phyloP scores from a whole-genome alignment of 2,329 filamentous ascomycete genomes.

The Lachnellula hyalina region DNA sequence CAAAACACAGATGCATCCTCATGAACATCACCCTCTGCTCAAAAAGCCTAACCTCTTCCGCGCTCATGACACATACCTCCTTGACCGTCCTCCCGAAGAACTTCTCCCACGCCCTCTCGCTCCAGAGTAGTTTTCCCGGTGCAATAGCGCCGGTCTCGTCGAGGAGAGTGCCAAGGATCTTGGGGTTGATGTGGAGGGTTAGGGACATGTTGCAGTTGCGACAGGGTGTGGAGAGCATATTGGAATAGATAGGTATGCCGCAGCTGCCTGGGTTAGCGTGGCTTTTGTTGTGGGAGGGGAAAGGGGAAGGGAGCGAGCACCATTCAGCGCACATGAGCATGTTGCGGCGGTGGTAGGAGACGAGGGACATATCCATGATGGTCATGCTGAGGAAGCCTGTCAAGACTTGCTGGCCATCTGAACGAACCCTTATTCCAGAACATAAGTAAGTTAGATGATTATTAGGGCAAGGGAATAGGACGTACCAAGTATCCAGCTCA shows the following conservation, averaged over 20 bases:
- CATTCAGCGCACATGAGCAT: slow-evolving; percentile 39
- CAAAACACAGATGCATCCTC: slow-evolving; percentile 50
- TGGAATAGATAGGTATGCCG: slow-evolving; percentile 49
- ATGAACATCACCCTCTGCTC: slow-evolving; percentile 48
- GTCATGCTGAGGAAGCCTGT: slow-evolving; percentile 35
- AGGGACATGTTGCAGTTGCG: slow-evolving; percentile 33
- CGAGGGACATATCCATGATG: slow-evolving; percentile 27
- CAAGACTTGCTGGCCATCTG: slow-evolving; percentile 30
- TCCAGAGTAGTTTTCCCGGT: slow-evolving; percentile 49
- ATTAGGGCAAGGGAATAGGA: not conserved
- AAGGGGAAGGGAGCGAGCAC: slow-evolving; percentile 23
- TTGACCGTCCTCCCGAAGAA: slow-evolving; percentile 40
- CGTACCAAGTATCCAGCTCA: slow-evolving; percentile 38
- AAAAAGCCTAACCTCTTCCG: slow-evolving; percentile 40
- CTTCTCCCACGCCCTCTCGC: slow-evolving; percentile 46
- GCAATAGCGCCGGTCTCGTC: slow-evolving; percentile 53
- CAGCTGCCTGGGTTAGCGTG: slow-evolving; percentile 36
- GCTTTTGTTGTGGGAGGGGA: not conserved
- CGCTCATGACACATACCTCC: slow-evolving; percentile 35
- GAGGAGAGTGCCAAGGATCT: slow-evolving; percentile 36
- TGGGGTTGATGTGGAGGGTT: slow-evolving; percentile 36
- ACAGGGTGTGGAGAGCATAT: slow-evolving; percentile 36
- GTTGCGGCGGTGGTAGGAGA: slow-evolving; percentile 22
- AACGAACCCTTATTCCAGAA: slow-evolving; percentile 29
- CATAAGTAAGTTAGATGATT: too few relatives aligned